These are phyloP conservation scores for Trichophyton schoenleinii DNA, from an alignment of 2,329 filamentous ascomycete genomes.

Conservation along the genomic window DNA sequence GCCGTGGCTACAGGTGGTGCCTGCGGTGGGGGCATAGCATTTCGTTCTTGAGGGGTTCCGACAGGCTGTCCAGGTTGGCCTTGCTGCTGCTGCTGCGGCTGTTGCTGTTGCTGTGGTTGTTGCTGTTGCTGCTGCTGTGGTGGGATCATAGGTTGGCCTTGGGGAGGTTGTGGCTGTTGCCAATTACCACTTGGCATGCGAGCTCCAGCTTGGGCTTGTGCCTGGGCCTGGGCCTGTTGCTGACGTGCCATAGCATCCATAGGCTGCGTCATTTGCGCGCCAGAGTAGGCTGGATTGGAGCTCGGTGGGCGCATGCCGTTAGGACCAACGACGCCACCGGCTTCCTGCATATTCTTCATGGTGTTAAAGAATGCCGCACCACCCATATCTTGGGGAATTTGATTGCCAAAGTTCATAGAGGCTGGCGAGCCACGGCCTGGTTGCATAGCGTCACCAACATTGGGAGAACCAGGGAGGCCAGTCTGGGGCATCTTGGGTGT, in stretches of 20 bases:
- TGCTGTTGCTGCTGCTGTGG: conserved; percentile 17
- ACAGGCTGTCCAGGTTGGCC: conserved; percentile 34
- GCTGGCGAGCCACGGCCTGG: conserved; percentile 49
- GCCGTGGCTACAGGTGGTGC: conserved; percentile 28
- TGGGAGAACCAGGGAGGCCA: conserved; percentile 45
- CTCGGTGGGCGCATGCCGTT: conserved; percentile 48
- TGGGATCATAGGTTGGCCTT: conserved; percentile 36
- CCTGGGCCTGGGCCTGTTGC: conserved; percentile 18
- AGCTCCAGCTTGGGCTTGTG: conserved; percentile 9
- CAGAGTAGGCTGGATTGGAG: conserved; percentile 39
- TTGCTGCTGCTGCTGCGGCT: conserved; percentile 21
- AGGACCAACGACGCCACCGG: conserved; percentile 24
- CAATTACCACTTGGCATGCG: conserved; percentile 32
- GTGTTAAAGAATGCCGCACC: conserved; percentile 26
- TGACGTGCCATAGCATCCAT: conserved; percentile 24
- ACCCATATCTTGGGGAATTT: conserved; percentile 39
- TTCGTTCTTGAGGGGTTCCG: conserved; percentile 47
- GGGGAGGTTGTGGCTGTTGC: conserved; percentile 23
- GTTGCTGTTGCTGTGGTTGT: no score
- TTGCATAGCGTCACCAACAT: conserved; percentile 44
- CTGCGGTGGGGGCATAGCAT: conserved; percentile 40
- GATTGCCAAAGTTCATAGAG: conserved; percentile 41
- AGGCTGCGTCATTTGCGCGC: conserved; percentile 33
- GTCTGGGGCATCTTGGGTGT: conserved; percentile 48
- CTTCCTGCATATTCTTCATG: conserved; percentile 32